Evolutionary conservation across 495 filamentous ascomycete genomes (phyloP).

Genomic region (Aspergillus egyptiacus): DNA sequence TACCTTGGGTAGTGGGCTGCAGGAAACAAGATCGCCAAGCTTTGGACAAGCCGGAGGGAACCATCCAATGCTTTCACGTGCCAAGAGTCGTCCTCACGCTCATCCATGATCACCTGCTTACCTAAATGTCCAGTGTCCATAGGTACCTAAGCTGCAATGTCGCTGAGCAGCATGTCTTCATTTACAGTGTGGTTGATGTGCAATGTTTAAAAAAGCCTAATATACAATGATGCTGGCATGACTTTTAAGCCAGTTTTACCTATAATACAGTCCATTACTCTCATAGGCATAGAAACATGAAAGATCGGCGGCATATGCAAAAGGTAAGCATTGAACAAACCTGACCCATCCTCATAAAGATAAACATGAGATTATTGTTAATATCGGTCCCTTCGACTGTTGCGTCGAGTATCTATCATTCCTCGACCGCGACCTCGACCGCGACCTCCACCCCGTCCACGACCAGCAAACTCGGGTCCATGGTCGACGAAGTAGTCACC

Average conservation of each 20-base stretch:
- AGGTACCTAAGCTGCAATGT: too few species aligned
- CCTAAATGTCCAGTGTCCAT: too few species aligned
- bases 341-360: not conserved
- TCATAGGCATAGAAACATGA: not conserved
- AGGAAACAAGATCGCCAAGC: slow-evolving; percentile 13
- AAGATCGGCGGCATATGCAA: not conserved
- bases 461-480: slow-evolving; percentile 57
- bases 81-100: too few species aligned
- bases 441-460: slow-evolving; percentile 27
- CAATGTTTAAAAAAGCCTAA: too few species aligned
- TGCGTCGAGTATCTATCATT: slow-evolving; percentile 28
- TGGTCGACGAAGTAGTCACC: slow-evolving; percentile 64
- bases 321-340: not conserved
- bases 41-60: slow-evolving; percentile 11
- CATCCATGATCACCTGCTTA: too few species aligned
- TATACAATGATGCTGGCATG: not conserved
- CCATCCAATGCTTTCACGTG: not conserved
- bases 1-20: not conserved
- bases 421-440: slow-evolving; percentile 36
- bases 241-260: not conserved
- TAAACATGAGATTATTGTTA: not conserved
- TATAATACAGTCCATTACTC: not conserved
- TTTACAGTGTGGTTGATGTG: too few species aligned
- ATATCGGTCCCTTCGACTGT: slow-evolving; percentile 21
- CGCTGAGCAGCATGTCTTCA: too few species aligned